phyloP scores from a whole-genome alignment of 768 basidiomycete genomes.

The Leucocoprinus birnbaumii region DNA sequence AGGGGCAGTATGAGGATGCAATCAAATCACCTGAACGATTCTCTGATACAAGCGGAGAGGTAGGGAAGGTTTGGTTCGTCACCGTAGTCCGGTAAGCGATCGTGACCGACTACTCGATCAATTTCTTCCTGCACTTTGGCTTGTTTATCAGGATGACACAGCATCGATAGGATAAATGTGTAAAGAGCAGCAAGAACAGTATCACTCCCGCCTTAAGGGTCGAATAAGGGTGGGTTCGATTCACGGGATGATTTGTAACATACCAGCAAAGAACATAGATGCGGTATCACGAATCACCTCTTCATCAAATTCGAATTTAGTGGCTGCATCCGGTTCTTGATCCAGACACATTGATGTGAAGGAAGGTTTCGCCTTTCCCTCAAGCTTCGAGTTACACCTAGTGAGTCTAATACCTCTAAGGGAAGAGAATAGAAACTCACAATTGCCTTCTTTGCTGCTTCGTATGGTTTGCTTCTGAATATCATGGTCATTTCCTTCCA shows the following conservation, averaged over 20 bases:
- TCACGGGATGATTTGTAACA: background rate
- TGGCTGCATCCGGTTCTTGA: background rate
- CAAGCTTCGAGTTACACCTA: background rate
- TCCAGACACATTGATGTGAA: slow-evolving; percentile 17
- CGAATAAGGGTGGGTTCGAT: background rate
- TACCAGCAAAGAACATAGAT: slow-evolving; percentile 18
- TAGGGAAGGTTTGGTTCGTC: slow-evolving; percentile 20
- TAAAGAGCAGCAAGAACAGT: slow-evolving; percentile 30
- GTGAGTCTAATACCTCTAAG: background rate
- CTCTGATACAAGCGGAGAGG: slow-evolving; percentile 18
- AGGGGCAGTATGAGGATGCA: too few relatives aligned
- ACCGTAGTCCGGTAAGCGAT: slow-evolving; percentile 12
- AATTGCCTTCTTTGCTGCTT: slow-evolving; percentile 1
- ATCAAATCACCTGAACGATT: slow-evolving; percentile 15
- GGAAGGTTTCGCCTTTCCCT: slow-evolving; percentile 15
- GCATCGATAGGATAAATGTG: slow-evolving; percentile 30
- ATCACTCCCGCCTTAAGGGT: slow-evolving; percentile 1
- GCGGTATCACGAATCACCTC: slow-evolving; percentile 17
- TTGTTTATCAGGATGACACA: slow-evolving; percentile 9
- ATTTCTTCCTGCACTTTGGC: slow-evolving; percentile 11
- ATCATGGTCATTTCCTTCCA: slow-evolving; percentile 29
- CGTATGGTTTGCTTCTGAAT: slow-evolving; percentile 34
- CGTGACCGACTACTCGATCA: slow-evolving; percentile 14
- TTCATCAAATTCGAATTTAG: slow-evolving; percentile 1
- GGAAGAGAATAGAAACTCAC: background rate